A percentile compares a stretch with the other conserved stretches of the same genome.
These are phyloP conservation scores for Cyberlindnera japonica DNA, from an alignment of 805 yeast species.

Conservation along the genomic window DNA sequence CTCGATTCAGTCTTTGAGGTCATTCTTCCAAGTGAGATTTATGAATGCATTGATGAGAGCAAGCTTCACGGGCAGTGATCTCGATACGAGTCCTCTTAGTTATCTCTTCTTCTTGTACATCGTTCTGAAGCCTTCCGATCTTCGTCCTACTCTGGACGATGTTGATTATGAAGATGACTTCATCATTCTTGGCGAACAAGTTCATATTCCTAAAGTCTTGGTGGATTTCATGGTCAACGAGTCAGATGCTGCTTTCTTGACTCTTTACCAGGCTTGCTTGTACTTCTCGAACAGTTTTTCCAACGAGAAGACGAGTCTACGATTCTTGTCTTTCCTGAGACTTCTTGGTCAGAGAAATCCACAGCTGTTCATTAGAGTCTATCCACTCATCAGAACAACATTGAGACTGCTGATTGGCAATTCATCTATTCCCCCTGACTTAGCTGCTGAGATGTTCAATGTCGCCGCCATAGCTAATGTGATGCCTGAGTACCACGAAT, in stretches of 20 bases:
- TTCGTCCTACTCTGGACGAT: conserved; percentile 30
- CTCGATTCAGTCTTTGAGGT: conserved; percentile 43
- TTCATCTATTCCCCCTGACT: conserved; percentile 19
- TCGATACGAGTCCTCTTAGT: conserved; percentile 17
- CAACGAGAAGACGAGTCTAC: conserved; percentile 34
- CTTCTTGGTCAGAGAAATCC: conserved; percentile 32
- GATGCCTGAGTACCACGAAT: conserved; percentile 22
- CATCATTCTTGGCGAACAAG: conserved; percentile 30
- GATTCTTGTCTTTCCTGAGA: conserved; percentile 32
- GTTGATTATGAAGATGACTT: conserved; percentile 35
- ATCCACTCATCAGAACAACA: conserved; percentile 29
- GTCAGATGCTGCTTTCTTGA: conserved; percentile 29
- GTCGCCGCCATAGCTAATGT: conserved; percentile 31
- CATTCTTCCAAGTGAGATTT: conserved; percentile 41
- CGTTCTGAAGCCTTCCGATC: conserved; percentile 35
- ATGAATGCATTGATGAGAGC: conserved; percentile 29
- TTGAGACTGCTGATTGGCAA: conserved; percentile 26
- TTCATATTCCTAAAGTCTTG: conserved; percentile 36
- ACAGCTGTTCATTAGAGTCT: conserved; percentile 31
- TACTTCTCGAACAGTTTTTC: conserved; percentile 31
- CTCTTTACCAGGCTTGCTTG: conserved; percentile 33
- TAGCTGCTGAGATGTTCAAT: conserved; percentile 30
- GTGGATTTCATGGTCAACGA: conserved; percentile 32
- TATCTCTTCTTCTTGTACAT: conserved; percentile 35
- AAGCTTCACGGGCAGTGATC: conserved; percentile 1